Evolutionary conservation across 2,329 filamentous ascomycete species (phyloP).

Genomic region (Ophiosphaerella korrae): DNA sequence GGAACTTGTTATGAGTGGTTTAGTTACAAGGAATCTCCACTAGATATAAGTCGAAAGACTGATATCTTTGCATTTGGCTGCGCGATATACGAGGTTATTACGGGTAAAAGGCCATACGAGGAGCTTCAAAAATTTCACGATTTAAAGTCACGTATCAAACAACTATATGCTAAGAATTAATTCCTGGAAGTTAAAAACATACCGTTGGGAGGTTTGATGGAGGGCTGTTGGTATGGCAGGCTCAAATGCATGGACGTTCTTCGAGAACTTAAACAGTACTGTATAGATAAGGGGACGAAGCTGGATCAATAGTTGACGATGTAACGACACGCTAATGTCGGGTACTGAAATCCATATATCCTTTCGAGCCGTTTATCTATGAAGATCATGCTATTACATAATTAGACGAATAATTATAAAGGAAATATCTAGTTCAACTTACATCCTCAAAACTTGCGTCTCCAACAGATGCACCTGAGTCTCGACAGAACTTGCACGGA

Average conservation of each 20-base stretch:
- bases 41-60: conserved; percentile 10
- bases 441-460: too few relatives aligned
- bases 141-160: conserved; percentile 8
- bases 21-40: conserved; percentile 11
- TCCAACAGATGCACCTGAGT: too few relatives aligned
- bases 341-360: too few relatives aligned
- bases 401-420: too few relatives aligned
- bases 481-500: too few relatives aligned
- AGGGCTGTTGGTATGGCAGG: conserved; percentile 12
- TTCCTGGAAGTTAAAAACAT: conserved; percentile 12
- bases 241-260: too few relatives aligned
- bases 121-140: too few relatives aligned
- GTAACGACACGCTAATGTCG: too few relatives aligned
- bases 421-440: too few relatives aligned
- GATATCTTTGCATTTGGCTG: conserved; percentile 21
- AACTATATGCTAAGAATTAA: conserved; percentile 13
- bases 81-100: conserved; percentile 16
- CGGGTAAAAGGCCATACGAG: conserved; percentile 10
- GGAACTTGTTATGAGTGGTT: conserved; percentile 21
- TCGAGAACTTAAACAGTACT: conserved; percentile 13
- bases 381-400: neutral
- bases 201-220: conserved; percentile 11
- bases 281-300: too few relatives aligned
- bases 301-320: too few relatives aligned
- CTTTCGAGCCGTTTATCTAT: too few relatives aligned